Evolutionary conservation across 139 green algal species (phyloP), one percentile per base, ranked within the genome.

Genomic region (Pedinophyceae sp.): DNA sequence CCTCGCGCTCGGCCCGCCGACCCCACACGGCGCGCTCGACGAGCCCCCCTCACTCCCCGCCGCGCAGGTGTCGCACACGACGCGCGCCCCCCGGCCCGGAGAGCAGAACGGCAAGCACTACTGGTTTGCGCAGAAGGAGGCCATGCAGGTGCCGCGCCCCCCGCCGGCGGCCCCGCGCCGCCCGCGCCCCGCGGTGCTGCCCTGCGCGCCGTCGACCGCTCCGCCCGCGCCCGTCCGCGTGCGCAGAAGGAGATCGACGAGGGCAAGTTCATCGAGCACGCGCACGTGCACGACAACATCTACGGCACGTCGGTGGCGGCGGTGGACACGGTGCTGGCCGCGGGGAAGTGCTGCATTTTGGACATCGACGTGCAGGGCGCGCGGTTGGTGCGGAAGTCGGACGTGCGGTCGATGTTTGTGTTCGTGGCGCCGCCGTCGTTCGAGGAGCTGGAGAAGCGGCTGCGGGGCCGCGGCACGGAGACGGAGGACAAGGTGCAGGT

Each of bases 41-140:
- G n/a, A n/a, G n/a, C n/a, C n/a, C n/a, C n/a, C n/a, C n/a, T n/a
- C n/a, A n/a, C n/a, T n/a, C n/a, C n/a, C n/a, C n/a, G 38, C n/a
- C n/a, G n/a, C n/a, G n/a, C n/a, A n/a, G n/a, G n/a, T 84, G 20
- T 79, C 60, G 29, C 85, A 94, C 62, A 91, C 85, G 13, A 93
- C 85, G 0, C 56, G 84, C 0, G 27, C 59, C 15, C 77, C 83
- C 0, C 64, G 84, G 0, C 38, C 60, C 6, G 72, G 55, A 1
- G 66, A 75, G 64, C 58, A 81, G 73, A 45, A 93, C 53, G 83
- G 81, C 15, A 55, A 73, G 50, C 73, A 92, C 65, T 93, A 93
- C 68, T 69, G 83, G 58, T 93, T 90, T 48, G 76, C 66, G 2
- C 64, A 56, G 10, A 77, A 74, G 49, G 80, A 86, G 18, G 61